A percentile compares a stretch with the other conserved stretches of the same genome.
Evolutionary conservation across 208 protist species (phyloP).

Genomic region (Leishmania martiniquensis): DNA sequence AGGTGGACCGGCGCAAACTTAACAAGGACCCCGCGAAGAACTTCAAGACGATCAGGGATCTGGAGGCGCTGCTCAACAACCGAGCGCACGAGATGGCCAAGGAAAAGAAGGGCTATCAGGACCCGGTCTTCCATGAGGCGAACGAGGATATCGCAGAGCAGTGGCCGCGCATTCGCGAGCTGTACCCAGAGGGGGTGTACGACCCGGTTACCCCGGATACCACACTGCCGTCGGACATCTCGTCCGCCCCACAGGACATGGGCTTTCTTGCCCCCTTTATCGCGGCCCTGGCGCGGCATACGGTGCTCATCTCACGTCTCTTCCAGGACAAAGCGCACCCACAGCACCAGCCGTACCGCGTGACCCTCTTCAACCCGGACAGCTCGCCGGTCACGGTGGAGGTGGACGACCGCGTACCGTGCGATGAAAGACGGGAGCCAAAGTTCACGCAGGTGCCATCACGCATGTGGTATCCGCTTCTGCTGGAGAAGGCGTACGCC

Average conservation of each 20-base stretch:
- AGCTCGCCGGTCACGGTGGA: constrained; percentile 68
- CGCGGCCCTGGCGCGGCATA: constrained; percentile 65
- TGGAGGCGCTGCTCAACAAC: constrained; percentile 47
- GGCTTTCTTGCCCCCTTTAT: constrained; percentile 82
- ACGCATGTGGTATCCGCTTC: constrained; percentile 79
- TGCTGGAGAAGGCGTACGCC: constrained; percentile 93
- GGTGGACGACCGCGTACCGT: constrained; percentile 81
- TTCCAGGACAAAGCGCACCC: constrained; percentile 70
- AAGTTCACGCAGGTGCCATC: constrained; percentile 76
- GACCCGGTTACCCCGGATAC: constrained; percentile 59
- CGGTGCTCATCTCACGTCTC: constrained; percentile 65
- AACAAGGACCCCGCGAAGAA: constrained; percentile 58
- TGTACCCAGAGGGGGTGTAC: constrained; percentile 78
- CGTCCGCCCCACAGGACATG: constrained; percentile 50
- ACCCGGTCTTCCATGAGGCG: constrained; percentile 71
- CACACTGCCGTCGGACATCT: constrained; percentile 58
- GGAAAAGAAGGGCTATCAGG: constrained; percentile 76
- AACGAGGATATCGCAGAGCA: constrained; percentile 71
- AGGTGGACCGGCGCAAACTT: constrained; percentile 44
- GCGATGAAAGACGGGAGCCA: constrained; percentile 63
- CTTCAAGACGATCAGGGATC: constrained; percentile 13
- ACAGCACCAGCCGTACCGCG: constrained; percentile 72
- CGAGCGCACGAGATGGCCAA: constrained; percentile 63
- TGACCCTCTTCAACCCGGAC: constrained; percentile 79
- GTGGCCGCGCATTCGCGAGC: constrained; percentile 76